phyloP scores from a whole-genome alignment of 371 early-diverging fungal genomes.

The Coemansia sp. region DNA sequence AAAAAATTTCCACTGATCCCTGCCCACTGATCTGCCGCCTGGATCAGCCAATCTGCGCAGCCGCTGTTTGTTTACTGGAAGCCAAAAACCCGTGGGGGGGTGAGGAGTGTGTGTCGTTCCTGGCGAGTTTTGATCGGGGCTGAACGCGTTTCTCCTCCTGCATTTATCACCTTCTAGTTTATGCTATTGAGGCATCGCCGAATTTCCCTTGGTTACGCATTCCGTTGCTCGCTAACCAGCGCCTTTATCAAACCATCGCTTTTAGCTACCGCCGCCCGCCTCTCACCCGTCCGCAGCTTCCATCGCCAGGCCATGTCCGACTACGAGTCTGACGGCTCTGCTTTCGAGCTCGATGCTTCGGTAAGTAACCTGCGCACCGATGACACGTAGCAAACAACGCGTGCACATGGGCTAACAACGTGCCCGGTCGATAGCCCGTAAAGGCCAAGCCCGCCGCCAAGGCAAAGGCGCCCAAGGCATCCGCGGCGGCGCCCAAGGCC shows the following conservation, averaged over 20 bases:
- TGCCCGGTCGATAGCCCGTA: conserved; percentile 21
- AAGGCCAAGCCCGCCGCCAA: conserved; percentile 11
- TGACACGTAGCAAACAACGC: too few species aligned
- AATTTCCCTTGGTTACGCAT: not conserved
- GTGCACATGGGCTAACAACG: too few species aligned
- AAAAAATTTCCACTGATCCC: not conserved
- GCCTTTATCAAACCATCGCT: conserved; percentile 1
- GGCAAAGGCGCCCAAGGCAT: not conserved
- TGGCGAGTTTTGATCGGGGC: not conserved
- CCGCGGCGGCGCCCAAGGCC: conserved; percentile 1
- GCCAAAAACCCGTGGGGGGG: not conserved
- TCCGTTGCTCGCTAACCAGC: not conserved
- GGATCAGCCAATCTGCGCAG: not conserved
- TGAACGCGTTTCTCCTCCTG: not conserved
- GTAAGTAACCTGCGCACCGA: conserved; percentile 18
- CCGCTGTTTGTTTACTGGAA: not conserved
- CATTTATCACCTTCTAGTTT: conserved; percentile 1
- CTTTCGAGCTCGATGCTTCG: conserved; percentile 25
- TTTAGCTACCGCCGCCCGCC: not conserved
- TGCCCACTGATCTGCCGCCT: not conserved
- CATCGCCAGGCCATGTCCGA: conserved; percentile 33
- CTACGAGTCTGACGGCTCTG: conserved; percentile 47
- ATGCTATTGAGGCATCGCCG: not conserved
- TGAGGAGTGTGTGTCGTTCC: not conserved
- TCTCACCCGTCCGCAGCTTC: not conserved